Evolutionary conservation across 176 grass and related monocot genomes (phyloP).

Genomic region (Panicum miliaceum): DNA sequence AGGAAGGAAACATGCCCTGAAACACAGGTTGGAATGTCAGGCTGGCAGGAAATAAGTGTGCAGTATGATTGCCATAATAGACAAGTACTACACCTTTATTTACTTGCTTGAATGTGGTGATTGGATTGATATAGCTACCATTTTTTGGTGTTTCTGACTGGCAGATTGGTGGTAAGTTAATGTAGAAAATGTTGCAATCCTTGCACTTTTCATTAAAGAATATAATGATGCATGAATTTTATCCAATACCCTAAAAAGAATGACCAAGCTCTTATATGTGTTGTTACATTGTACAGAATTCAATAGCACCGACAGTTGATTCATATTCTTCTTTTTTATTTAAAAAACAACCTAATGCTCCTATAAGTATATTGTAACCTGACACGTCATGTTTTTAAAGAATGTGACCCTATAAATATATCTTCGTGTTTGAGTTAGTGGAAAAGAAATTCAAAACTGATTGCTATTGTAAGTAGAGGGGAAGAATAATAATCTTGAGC

Average conservation of each 20-base stretch:
- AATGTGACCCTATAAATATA: background rate
- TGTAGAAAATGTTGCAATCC: background rate
- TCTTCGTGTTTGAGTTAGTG: background rate
- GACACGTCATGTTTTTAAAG: no score
- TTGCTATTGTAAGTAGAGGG: background rate
- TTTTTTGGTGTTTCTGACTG: slow-evolving; percentile 7
- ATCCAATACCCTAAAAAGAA: background rate
- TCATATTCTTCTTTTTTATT: background rate
- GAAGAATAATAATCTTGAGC: background rate
- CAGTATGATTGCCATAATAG: background rate
- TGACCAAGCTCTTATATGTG: background rate
- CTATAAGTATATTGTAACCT: background rate
- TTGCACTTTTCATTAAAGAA: background rate
- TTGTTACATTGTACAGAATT: slow-evolving; percentile 3
- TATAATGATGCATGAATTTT: background rate
- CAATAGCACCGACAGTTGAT: background rate
- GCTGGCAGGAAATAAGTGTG: background rate
- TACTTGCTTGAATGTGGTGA: background rate
- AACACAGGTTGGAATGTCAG: background rate
- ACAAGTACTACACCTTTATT: background rate
- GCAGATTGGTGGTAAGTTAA: slow-evolving; percentile 12
- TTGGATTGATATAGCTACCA: background rate
- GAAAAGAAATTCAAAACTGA: slow-evolving; percentile 5
- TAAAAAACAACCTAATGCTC: background rate
- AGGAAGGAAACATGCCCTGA: slow-evolving; percentile 5